Evolutionary conservation across 257 asterid genomes (phyloP).

Genomic region (Coffea eugenioides): DNA sequence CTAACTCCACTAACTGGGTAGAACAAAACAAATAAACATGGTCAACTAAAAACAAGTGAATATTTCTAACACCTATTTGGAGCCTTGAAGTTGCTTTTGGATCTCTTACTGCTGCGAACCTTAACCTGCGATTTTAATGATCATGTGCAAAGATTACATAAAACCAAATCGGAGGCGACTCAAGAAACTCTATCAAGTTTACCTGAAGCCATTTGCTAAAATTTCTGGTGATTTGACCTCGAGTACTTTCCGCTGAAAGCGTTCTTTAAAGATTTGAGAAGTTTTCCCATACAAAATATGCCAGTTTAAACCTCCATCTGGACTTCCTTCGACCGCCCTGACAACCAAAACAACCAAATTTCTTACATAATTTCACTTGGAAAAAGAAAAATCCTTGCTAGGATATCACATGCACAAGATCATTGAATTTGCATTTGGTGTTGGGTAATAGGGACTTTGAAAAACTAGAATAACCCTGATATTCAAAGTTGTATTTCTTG

Average conservation of each 20-base stretch:
- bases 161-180: background rate
- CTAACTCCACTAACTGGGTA: no score
- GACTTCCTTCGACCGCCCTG: conserved; percentile 92
- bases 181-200: conserved; percentile 1
- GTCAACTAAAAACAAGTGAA: no score
- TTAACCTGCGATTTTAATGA: conserved; percentile 47
- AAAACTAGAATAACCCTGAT: background rate
- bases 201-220: conserved; percentile 88
- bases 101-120: conserved; percentile 67
- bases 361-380: conserved; percentile 6
- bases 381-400: background rate
- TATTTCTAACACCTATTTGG: conserved; percentile 51
- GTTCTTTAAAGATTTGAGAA: conserved; percentile 60
- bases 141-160: background rate
- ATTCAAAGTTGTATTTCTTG: background rate
- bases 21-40: no score
- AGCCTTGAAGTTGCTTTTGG: conserved; percentile 62
- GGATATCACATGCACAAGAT: background rate
- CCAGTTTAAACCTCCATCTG: conserved; percentile 79
- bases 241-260: conserved; percentile 70
- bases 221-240: conserved; percentile 42
- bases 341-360: conserved; percentile 14
- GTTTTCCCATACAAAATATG: conserved; percentile 59
- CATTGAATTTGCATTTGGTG: background rate
- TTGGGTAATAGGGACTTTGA: background rate